Evolutionary conservation across 768 basidiomycete genomes (phyloP).

Genomic region (Daedalea quercina): DNA sequence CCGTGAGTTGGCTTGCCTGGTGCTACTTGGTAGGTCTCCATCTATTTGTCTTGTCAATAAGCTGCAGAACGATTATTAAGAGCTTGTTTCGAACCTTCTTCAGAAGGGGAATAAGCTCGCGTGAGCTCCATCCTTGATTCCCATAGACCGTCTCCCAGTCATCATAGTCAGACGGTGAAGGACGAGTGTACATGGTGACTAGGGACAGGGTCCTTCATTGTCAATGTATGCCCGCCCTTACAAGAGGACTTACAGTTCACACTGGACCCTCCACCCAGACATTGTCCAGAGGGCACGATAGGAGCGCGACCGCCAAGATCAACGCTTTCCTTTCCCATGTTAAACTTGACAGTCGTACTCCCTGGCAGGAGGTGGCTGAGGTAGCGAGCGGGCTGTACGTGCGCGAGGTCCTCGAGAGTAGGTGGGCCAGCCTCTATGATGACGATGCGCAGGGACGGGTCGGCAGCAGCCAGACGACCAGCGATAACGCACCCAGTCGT

Average conservation of each 20-base stretch:
- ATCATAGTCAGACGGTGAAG: conserved; percentile 58
- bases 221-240: conserved; percentile 19
- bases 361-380: conserved; percentile 31
- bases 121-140: conserved; percentile 58
- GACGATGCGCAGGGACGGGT: conserved; percentile 48
- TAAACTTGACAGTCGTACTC: conserved; percentile 36
- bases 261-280: conserved; percentile 53
- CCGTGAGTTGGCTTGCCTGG: conserved; percentile 27
- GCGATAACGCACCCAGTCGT: conserved; percentile 51
- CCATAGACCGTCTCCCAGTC: conserved; percentile 46
- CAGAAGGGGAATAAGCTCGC: conserved; percentile 48
- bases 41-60: background rate
- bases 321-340: conserved; percentile 31
- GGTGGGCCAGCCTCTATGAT: conserved; percentile 54
- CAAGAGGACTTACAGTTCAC: conserved; percentile 51
- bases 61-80: background rate
- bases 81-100: conserved; percentile 29
- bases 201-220: background rate
- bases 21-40: conserved; percentile 29
- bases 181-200: conserved; percentile 47
- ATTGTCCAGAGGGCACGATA: conserved; percentile 39
- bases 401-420: conserved; percentile 36
- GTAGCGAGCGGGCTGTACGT: conserved; percentile 48
- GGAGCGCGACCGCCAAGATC: conserved; percentile 37
- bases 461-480: conserved; percentile 43